Percentiles rank a stretch among this genome's conserved stretches.
Conservation (phyloP, 1,284 basidiomycete species). For the Cryptococcus sp. region DNA sequence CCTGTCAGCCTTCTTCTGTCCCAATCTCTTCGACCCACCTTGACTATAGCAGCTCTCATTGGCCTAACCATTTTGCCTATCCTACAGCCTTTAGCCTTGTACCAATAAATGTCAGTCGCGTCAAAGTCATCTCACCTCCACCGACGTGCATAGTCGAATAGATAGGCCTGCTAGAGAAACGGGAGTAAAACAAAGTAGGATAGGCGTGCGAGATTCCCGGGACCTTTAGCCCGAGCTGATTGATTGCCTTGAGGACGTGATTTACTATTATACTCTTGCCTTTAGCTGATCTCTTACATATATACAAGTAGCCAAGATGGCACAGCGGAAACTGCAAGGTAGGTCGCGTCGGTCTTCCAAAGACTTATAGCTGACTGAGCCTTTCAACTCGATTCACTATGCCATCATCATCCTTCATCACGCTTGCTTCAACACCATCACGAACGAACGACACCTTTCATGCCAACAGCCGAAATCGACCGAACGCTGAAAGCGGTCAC, state of each 20-base stretch:
- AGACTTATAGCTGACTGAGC: background rate
- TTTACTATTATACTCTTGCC: background rate
- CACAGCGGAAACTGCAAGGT: conserved; percentile 44
- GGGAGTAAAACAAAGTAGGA: too few species aligned
- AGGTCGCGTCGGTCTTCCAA: conserved; percentile 1
- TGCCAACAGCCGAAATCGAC: conserved; percentile 80
- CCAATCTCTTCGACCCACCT: conserved; percentile 24
- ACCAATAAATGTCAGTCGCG: background rate
- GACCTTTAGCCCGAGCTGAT: background rate
- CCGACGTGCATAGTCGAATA: background rate
- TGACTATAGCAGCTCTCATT: conserved; percentile 46
- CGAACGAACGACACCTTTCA: background rate
- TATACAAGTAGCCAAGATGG: conserved; percentile 24
- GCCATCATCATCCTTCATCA: background rate
- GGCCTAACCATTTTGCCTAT: conserved; percentile 31
- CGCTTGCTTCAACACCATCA: background rate
- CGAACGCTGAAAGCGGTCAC: conserved; percentile 90
- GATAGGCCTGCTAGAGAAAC: background rate
- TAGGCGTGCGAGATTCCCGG: background rate
- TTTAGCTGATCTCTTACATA: background rate
- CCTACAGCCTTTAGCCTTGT: background rate
- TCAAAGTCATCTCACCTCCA: background rate
- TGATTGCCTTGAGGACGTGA: background rate
- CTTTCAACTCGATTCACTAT: background rate
- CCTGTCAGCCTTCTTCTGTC: background rate